Evolutionary conservation across 768 basidiomycete species (phyloP).

Genomic region (Candolleomyces efflorescens): DNA sequence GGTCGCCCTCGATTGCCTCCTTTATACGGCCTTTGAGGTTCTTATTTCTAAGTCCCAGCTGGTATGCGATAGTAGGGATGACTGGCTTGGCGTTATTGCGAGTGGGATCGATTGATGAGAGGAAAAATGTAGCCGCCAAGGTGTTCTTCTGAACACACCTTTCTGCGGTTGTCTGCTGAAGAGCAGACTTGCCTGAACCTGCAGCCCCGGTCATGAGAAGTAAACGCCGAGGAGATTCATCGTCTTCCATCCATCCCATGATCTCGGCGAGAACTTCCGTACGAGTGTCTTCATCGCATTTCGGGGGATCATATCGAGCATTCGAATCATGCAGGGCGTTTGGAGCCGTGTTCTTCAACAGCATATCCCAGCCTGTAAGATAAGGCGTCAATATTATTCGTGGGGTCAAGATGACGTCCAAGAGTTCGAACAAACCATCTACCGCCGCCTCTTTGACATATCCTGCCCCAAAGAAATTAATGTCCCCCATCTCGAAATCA

Average conservation of each 20-base stretch:
- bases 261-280: neutral
- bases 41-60: neutral
- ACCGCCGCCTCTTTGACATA: too few species aligned
- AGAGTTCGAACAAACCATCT: too few species aligned
- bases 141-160: neutral
- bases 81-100: neutral
- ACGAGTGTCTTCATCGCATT: neutral
- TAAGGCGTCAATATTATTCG: too few species aligned
- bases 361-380: neutral
- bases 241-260: neutral
- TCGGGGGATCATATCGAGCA: neutral
- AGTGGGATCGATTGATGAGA: neutral
- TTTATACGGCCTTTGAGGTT: neutral
- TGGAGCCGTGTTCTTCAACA: neutral
- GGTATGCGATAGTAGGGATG: constrained; percentile 1
- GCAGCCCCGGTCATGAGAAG: neutral
- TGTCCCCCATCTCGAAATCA: too few species aligned
- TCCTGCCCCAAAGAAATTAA: too few species aligned
- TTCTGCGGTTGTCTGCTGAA: neutral
- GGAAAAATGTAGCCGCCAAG: constrained; percentile 1
- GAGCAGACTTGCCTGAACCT: constrained; percentile 1
- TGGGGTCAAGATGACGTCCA: too few species aligned
- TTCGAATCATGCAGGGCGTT: constrained; percentile 1
- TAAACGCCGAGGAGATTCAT: neutral
- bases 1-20: neutral